A percentile compares a stretch with the other conserved stretches of the same genome.
Evolutionary conservation across 2,329 filamentous ascomycete species (phyloP).

Genomic region (Diaporthe amygdali): DNA sequence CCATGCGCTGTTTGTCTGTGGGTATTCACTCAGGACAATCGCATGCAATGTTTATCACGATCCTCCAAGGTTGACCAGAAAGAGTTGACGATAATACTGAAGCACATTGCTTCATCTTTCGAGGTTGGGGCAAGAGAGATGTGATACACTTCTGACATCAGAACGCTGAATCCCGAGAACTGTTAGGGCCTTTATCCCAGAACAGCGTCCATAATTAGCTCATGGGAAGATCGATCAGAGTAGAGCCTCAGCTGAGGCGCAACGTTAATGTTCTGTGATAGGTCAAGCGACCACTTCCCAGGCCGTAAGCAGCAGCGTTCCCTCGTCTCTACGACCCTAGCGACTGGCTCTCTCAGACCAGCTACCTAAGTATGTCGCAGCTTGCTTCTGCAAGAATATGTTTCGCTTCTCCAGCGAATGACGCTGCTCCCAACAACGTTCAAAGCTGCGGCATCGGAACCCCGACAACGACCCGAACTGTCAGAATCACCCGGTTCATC

Average conservation of each 20-base stretch:
- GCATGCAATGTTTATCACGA: not conserved
- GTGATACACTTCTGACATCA: slow-evolving; percentile 8
- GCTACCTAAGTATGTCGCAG: slow-evolving; percentile 1
- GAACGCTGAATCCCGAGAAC: not conserved
- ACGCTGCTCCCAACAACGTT: not conserved
- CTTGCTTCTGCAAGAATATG: slow-evolving; percentile 4
- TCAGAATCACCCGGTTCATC: not conserved
- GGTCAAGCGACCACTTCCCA: slow-evolving; percentile 1
- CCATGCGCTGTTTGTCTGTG: not conserved
- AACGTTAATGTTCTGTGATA: slow-evolving; percentile 19
- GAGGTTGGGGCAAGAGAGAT: not conserved
- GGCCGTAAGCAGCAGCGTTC: slow-evolving; percentile 17
- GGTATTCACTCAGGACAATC: not conserved
- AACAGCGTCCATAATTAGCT: slow-evolving; percentile 15
- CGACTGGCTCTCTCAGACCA: not conserved
- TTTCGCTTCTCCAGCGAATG: slow-evolving; percentile 6
- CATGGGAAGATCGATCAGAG: not conserved
- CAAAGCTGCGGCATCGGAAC: not conserved
- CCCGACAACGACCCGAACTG: not conserved
- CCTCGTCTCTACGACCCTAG: not conserved
- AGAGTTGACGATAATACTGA: not conserved
- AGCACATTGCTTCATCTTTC: not conserved
- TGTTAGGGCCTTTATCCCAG: not conserved
- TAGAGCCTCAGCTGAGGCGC: slow-evolving; percentile 24
- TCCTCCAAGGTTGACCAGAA: not conserved